Base-by-base conservation (phyloP, 2,329 filamentous ascomycete species). In the Elsinoe ampelina region DNA sequence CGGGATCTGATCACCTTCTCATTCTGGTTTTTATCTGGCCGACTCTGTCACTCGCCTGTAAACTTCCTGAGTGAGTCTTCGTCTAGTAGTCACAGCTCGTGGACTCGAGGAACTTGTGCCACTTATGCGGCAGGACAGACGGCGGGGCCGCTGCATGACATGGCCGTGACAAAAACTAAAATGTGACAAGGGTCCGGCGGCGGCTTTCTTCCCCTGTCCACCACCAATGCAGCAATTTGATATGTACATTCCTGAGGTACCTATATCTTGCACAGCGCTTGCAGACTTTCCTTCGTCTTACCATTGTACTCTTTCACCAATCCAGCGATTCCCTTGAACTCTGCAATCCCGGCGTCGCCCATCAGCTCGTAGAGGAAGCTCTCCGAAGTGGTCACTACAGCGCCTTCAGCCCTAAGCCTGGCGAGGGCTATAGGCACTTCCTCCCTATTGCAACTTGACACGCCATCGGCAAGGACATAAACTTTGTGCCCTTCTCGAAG, bases 281-380 rank as follows among this genome's bases (percentile, higher is more conserved):
- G 77, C 66, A 95, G 72, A 5, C 80, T 81, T 48, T 76, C 77
- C 74, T 81, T 89, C 0, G 91, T 95, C 63, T 82, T 83, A 47
- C 77, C 75, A 64, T 80, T 80, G 6, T 80, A 84, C 63, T 89
- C 87, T 77, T 92, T 95, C 57, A 97, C 87, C 57, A 96, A 66
- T 56, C 76, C 78, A 60, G 87, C 84, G 47, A 96, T 77, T 20
- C 76, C 77, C 73, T 80, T 86, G 68, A 96, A 96, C 57, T 84
- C 82, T 1, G 77, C 72, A 64, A 85, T 81, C 11, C 73, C 77
- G 5, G 92, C 89, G 73, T 96, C 91, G 15, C 88, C 89, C 75
- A 96, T 80, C 65, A 83, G 83, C 76, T 97, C 91, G 73, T 95
- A 97, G 67, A 96, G 73, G 73, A 87, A 85, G 71, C 87, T 87